These are phyloP conservation scores for Ganoderma lucidum DNA, from an alignment of 1,284 basidiomycete species.

Conservation along the genomic window DNA sequence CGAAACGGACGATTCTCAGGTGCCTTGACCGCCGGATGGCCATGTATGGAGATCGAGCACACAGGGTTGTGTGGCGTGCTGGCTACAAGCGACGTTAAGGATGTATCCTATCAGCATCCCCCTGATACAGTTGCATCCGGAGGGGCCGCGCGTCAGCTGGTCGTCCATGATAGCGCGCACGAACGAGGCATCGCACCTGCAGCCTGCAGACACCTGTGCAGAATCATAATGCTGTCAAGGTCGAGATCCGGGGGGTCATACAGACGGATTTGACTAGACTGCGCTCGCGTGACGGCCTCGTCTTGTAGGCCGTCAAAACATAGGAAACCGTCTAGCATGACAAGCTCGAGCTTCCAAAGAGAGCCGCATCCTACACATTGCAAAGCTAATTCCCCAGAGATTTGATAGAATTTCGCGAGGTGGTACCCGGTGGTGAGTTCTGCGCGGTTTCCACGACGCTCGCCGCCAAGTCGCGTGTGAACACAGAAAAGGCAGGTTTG, in stretches of 20 bases:
- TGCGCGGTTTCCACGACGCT: constrained; percentile 1
- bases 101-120: constrained; percentile 2
- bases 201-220: neutral
- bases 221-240: neutral
- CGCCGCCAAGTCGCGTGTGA: neutral
- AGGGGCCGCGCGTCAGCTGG: constrained; percentile 1
- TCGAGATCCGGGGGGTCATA: neutral
- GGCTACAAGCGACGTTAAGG: neutral
- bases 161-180: neutral
- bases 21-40: neutral
- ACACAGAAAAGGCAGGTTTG: neutral
- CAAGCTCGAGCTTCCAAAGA: neutral
- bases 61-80: neutral
- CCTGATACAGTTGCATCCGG: neutral
- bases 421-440: neutral
- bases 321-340: neutral
- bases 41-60: constrained; percentile 5
- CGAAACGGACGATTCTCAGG: constrained; percentile 8
- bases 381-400: neutral
- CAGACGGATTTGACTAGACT: neutral
- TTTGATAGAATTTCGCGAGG: neutral
- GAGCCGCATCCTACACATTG: neutral
- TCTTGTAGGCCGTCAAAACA: neutral
- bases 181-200: neutral
- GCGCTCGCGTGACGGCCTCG: neutral